Evolutionary conservation across 441 rosid species (phyloP).

Genomic region (Corymbia calophylla): DNA sequence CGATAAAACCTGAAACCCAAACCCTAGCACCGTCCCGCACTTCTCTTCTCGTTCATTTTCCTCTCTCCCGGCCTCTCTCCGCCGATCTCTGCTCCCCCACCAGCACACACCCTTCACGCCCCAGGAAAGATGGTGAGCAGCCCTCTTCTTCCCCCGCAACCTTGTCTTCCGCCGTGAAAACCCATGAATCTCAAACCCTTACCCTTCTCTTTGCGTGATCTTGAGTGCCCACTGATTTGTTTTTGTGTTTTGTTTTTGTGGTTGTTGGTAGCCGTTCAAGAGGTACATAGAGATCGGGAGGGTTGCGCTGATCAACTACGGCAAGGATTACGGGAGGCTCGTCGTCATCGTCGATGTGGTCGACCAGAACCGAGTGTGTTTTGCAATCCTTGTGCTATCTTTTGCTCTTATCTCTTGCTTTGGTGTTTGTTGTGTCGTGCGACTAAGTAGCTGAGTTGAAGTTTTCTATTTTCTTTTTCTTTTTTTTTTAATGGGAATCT

Average conservation of each 20-base stretch:
- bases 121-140: background rate
- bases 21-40: background rate
- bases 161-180: background rate
- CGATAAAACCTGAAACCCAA: background rate
- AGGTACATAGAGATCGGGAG: constrained; percentile 95
- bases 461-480: background rate
- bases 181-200: background rate
- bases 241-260: background rate
- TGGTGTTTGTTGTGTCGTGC: too few species aligned
- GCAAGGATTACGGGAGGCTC: constrained; percentile 77
- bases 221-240: background rate
- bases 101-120: background rate
- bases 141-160: background rate
- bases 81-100: background rate
- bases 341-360: constrained; percentile 92
- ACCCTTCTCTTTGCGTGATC: background rate
- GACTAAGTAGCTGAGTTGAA: background rate
- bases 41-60: background rate
- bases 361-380: constrained; percentile 77
- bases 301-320: constrained; percentile 94
- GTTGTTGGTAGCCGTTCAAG: constrained; percentile 66
- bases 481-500: background rate
- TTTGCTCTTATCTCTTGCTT: background rate
- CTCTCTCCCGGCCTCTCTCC: background rate
- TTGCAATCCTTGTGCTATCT: background rate